Evolutionary conservation across 2,329 filamentous ascomycete species (phyloP).

Genomic region (Pseudocercospora musae): DNA sequence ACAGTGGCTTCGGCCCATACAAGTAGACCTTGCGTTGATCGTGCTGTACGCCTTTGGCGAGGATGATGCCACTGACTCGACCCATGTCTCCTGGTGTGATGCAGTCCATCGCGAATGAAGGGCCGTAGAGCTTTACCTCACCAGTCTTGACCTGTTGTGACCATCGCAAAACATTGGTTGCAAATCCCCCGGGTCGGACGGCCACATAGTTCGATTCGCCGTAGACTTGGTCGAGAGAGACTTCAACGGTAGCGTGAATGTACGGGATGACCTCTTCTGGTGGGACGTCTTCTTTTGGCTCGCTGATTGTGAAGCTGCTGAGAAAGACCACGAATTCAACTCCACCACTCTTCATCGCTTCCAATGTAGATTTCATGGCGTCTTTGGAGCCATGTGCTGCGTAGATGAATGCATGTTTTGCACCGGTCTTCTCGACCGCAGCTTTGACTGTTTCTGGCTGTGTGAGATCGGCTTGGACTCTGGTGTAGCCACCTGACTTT

Average conservation of each 20-base stretch:
- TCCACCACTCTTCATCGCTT: conserved; percentile 46
- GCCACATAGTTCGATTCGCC: conserved; percentile 39
- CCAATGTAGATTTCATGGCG: conserved; percentile 40
- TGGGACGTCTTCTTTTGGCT: conserved; percentile 23
- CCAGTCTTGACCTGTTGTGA: conserved; percentile 31
- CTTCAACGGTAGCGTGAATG: conserved; percentile 46
- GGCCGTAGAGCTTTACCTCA: conserved; percentile 34
- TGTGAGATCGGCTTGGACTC: conserved; percentile 47
- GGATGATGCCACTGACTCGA: conserved; percentile 40
- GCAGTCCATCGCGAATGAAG: conserved; percentile 38
- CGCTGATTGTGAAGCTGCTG: conserved; percentile 39
- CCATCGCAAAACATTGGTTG: conserved; percentile 41
- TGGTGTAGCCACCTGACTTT: conserved; percentile 32
- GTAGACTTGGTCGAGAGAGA: conserved; percentile 43
- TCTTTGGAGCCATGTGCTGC: conserved; percentile 34
- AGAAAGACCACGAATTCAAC: conserved; percentile 48
- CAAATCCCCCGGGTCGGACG: conserved; percentile 45
- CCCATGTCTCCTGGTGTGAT: conserved; percentile 49
- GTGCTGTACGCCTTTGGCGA: conserved; percentile 35
- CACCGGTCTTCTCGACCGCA: conserved; percentile 43
- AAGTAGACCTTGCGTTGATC: conserved; percentile 36
- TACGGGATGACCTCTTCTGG: conserved; percentile 38
- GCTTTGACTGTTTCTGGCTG: conserved; percentile 40
- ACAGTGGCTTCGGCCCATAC: conserved; percentile 38
- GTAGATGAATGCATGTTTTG: conserved; percentile 52